Conservation (phyloP, 345 rosid species). For the Gossypium arboreum region DNA sequence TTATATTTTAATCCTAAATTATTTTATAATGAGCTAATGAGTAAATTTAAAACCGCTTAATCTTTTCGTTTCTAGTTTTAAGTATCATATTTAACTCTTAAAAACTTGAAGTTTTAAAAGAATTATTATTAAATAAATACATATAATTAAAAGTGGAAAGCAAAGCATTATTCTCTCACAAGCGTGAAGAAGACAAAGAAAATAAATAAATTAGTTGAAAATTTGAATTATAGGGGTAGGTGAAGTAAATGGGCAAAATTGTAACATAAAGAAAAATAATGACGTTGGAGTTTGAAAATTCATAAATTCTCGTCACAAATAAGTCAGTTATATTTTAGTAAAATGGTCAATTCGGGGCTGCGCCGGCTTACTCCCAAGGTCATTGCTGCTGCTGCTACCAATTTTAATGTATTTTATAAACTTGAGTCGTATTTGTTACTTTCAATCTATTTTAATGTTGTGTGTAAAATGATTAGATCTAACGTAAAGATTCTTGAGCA, state of each 20-base stretch:
- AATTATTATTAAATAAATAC: too few relatives aligned
- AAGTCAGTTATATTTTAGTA: background rate
- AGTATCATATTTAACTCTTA: too few relatives aligned
- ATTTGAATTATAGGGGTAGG: background rate
- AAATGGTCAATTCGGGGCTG: constrained; percentile 3
- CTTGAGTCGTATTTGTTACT: too few relatives aligned
- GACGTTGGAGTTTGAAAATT: background rate
- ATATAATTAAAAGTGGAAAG: background rate
- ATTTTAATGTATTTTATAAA: too few relatives aligned
- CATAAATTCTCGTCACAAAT: background rate
- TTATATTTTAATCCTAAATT: too few relatives aligned
- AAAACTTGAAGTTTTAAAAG: too few relatives aligned
- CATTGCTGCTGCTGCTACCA: background rate
- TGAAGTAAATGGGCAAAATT: background rate
- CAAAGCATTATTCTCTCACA: background rate
- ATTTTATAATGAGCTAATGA: too few relatives aligned
- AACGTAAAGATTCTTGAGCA: background rate
- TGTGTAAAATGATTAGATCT: background rate
- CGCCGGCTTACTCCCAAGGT: background rate
- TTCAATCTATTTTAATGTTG: background rate
- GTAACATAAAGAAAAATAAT: background rate
- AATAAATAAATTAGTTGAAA: background rate
- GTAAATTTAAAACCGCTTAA: too few relatives aligned
- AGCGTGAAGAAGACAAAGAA: background rate
- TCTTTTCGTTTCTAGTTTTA: too few relatives aligned